Percentiles rank a stretch among this genome's conserved stretches.
Evolutionary conservation across 192 early-diverging fungal species (phyloP).

Genomic region (Haplosporangium gracile): DNA sequence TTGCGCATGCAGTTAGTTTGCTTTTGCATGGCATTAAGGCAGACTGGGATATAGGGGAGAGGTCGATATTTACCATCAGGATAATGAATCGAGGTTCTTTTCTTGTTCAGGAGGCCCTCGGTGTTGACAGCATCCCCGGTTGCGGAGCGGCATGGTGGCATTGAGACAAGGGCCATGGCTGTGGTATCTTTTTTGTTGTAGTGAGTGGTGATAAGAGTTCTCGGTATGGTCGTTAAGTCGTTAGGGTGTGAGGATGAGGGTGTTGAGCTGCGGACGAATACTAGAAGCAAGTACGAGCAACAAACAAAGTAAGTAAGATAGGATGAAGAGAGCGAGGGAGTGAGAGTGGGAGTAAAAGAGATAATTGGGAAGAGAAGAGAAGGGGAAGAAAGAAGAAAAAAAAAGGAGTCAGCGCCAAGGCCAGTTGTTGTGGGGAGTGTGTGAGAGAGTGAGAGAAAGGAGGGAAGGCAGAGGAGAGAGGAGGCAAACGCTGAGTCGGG

Average conservation of each 20-base stretch:
- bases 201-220: neutral
- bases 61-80: constrained; percentile 28
- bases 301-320: neutral
- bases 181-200: neutral
- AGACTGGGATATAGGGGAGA: neutral
- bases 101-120: constrained; percentile 30
- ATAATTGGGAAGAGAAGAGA: neutral
- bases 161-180: constrained; percentile 32
- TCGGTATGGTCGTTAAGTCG: neutral
- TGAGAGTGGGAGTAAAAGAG: neutral
- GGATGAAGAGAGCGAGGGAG: neutral
- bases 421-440: neutral
- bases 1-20: neutral
- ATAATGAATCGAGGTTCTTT: constrained; percentile 44
- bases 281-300: neutral
- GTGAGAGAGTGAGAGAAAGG: neutral
- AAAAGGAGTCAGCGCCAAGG: neutral
- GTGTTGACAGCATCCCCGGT: constrained; percentile 2
- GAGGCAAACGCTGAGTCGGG: neutral
- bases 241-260: neutral
- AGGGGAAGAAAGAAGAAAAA: neutral
- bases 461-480: neutral
- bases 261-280: neutral
- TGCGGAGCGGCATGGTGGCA: constrained; percentile 19
- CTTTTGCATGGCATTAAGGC: no score